Evolutionary conservation across 148 eudicot genomes (phyloP), one percentile per base, ranked within the genome.

Genomic region (Polygonum maritimum): DNA sequence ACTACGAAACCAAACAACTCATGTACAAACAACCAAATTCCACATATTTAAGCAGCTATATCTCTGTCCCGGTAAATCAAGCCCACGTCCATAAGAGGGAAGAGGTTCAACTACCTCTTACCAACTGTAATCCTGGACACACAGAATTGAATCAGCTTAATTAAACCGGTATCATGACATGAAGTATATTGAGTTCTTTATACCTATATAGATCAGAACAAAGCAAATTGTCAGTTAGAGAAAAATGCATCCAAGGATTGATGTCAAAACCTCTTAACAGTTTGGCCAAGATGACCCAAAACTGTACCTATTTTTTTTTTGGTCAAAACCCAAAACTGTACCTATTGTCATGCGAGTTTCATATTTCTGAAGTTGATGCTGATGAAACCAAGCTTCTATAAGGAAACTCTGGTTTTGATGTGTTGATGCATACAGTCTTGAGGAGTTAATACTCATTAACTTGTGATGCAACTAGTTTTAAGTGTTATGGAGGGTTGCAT

Each of bases 11-110:
- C 84, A 26, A 26, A 26, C 31, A 26, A 26, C 31, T 26, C 31
- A 26, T 26, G 0, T 26, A 0, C 31, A 26, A 26, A 26, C 31
- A 26, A 26, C n/a, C 31, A 26, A 78, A 78, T 51, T 79, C 91
- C 94, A n/a, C 76, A 77, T 78, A n/a, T 86, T 86, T 77, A 89
- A 80, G 77, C 94, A 88, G 15, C 89, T 87, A 79, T 88, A 88
- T 85, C 94, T 83, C 73, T 77, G 45, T 26, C 89, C 91, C 3
- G 88, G 87, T 47, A 79, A 48, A 21, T 88, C 94, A 62, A 81
- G 80, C 44, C 88, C 91, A 62, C 87, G 83, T 19, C 94, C 94
- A 79, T 88, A 89, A 13, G 94, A 89, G 6, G 94, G 91, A 45
- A 89, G 77, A 38, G 91, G 87, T 3, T 88, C 94, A 65, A 89